Evolutionary conservation across 2,329 filamentous ascomycete species (phyloP), one percentile per base, ranked within the genome.

Genomic region (Xylaria sp.): DNA sequence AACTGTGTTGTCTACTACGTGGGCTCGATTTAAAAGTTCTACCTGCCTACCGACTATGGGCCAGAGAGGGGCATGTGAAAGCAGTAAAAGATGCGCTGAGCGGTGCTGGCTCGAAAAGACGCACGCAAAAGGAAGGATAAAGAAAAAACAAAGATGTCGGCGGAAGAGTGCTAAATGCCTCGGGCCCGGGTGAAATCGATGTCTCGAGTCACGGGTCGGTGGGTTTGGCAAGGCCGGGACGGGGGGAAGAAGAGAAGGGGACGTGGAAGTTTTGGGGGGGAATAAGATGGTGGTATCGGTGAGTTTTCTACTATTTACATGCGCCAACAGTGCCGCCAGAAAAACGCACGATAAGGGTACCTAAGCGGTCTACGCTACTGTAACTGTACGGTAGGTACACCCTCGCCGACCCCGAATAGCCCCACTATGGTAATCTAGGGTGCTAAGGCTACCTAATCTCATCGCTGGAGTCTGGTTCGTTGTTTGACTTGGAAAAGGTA

Each of bases 181-280:
- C 67, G 55, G 57, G 44, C 54, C 67, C 61, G 64, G 64, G 55
- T 39, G 57, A 61, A 54, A 25, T 67, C 50, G 67, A 66, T 20
- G 61, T 63, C 61, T 71, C 70, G 41, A 52, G 52, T 65, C 65
- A 72, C 65, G 70, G 67, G 62, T 63, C 62, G 62, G 65, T 69
- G 66, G 60, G 66, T 66, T 66, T 63, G 67, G 58, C 64, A 59
- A 56, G 28, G 56, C 67, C 67, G 69, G 52, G 61, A 69, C 63
- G 64, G 69, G 37, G 44, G 46, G 50, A 55, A 23, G 66, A 59
- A 58, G 39, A 65, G 57, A 63, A 71, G 57, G 52, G 64, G 62
- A 63, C 46, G 57, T 70, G 46, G 52, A 63, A 66, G 31, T 31
- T 56, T 63, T 54, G 69, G 58, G 65, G 65, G 55, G 65, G 55